Evolutionary conservation across 805 yeast genomes (phyloP).

Genomic region (Metschnikowia peoriensis): DNA sequence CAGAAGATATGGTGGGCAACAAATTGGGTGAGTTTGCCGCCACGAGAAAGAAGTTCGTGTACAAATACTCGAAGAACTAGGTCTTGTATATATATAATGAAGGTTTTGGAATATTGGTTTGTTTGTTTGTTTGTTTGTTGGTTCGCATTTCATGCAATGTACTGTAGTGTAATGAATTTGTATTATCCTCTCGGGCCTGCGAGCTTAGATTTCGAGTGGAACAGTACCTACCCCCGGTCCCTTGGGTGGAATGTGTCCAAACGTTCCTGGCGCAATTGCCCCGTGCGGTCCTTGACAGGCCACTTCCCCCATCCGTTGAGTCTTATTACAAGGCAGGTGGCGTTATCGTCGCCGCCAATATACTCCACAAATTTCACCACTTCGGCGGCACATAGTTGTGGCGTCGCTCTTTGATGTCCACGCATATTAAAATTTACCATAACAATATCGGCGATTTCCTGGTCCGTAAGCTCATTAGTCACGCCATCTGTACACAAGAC

Average conservation of each 20-base stretch:
- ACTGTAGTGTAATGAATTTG: too few species aligned
- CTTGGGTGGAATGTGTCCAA: constrained; percentile 46
- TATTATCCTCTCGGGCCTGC: too few species aligned
- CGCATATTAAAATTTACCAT: constrained; percentile 62
- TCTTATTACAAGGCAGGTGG: constrained; percentile 83
- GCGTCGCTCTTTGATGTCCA: constrained; percentile 73
- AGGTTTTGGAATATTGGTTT: not conserved
- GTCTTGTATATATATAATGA: constrained; percentile 12
- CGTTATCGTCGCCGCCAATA: constrained; percentile 91
- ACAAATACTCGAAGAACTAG: constrained; percentile 73
- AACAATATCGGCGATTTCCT: constrained; percentile 85
- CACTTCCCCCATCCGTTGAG: constrained; percentile 93
- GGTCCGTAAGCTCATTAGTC: constrained; percentile 76
- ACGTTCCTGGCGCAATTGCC: constrained; percentile 71
- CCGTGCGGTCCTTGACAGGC: constrained; percentile 84
- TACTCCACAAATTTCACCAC: constrained; percentile 80
- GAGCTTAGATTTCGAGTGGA: too few species aligned
- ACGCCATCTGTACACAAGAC: constrained; percentile 86
- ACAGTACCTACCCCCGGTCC: constrained; percentile 4
- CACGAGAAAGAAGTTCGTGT: constrained; percentile 84
- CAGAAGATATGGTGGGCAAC: constrained; percentile 95
- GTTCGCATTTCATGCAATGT: too few species aligned
- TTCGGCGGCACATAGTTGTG: constrained; percentile 83
- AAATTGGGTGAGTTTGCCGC: constrained; percentile 95
- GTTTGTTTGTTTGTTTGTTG: not conserved